Base-by-base conservation (phyloP, 805 yeast species). In the Yamadazyma kitorensis region DNA sequence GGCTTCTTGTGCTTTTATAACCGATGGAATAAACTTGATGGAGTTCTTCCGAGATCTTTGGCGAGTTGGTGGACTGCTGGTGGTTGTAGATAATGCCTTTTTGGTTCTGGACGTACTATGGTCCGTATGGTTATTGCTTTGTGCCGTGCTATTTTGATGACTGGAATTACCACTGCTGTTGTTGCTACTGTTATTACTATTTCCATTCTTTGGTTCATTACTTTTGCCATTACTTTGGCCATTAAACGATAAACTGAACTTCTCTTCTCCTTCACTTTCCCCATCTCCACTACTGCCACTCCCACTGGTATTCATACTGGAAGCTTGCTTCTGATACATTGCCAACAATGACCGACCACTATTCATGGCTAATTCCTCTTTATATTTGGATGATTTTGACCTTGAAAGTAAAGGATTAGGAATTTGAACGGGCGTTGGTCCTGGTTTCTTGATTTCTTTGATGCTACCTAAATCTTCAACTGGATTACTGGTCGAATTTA, bases 11-110 rank as follows among this genome's bases (percentile, higher is more conserved):
- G 11, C 14, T 13, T 23, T 33, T n/a, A 43, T 37, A 8, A 45
- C 47, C 2, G 62, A 50, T 4, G 65, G 61, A 15, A 55, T 50
- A 36, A 58, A 60, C 41, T 57, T 60, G 37, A 61, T 39, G 4
- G 65, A 55, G 37, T 52, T 56, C 36, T 52, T 48, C 17, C 62
- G 41, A 6, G 51, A 39, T 17, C 53, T 36, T n/a, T 11, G 11
- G 15, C n/a, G 26, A 9, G 19, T 8, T 7, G 29, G 18, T 12
- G 17, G 7, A 7, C 15, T 9, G 17, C 7, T 5, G 7, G n/a
- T 7, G 7, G n/a, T n/a, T n/a, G n/a, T n/a, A 11, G 23, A n/a
- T n/a, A n/a, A n/a, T 14, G 20, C 17, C 17, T 15, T 11, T 5
- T 15, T 6, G 29, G 6, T 6, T 11, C 24, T 5, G 32, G 32